These are phyloP conservation scores for Fraxinus cuspidata DNA, from an alignment of 257 asterid species.

Conservation along the genomic window DNA sequence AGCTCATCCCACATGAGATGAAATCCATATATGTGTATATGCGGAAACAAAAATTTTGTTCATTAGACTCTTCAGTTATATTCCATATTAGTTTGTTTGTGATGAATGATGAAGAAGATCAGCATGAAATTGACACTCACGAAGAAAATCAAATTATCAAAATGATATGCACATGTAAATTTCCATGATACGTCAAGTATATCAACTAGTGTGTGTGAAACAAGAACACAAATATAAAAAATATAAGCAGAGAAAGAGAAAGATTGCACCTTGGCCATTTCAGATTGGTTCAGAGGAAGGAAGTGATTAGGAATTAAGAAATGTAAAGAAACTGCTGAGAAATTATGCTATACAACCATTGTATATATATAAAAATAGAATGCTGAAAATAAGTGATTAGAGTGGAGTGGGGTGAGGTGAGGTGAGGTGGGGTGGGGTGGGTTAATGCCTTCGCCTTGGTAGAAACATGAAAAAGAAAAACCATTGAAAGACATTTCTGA, in stretches of 20 bases:
- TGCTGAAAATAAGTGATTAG: background rate
- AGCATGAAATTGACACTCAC: background rate
- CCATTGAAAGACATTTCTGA: background rate
- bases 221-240: background rate
- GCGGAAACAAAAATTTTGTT: background rate
- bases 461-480: background rate
- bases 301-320: slow-evolving; percentile 24
- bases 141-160: background rate
- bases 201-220: slow-evolving; percentile 5
- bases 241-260: background rate
- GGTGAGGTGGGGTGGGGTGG: background rate
- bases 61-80: background rate
- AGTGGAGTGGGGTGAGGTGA: background rate
- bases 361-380: background rate
- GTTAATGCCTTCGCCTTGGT: background rate
- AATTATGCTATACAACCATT: slow-evolving; percentile 10
- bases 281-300: slow-evolving; percentile 6
- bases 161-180: slow-evolving; percentile 4
- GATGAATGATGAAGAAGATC: background rate
- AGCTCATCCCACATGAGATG: too few relatives aligned
- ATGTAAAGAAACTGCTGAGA: slow-evolving; percentile 22
- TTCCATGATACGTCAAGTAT: slow-evolving; percentile 15
- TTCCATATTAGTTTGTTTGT: background rate
- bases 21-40: too few relatives aligned
- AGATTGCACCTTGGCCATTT: slow-evolving; percentile 40